phyloP scores from a whole-genome alignment of 2,329 filamentous ascomycete genomes.

The Aspergillus melleus region DNA sequence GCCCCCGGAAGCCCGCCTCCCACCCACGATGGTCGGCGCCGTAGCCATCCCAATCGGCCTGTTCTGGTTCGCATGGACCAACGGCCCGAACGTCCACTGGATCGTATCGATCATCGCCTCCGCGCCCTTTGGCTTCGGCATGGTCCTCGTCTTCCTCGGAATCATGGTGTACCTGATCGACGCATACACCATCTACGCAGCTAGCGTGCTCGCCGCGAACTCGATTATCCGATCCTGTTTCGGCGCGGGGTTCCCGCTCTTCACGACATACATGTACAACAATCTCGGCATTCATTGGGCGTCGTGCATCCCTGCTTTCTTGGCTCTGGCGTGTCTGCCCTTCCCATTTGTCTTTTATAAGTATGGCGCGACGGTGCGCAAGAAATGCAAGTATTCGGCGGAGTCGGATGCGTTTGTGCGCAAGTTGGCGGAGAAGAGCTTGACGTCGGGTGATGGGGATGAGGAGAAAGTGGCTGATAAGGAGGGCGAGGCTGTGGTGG shows the following conservation, averaged over 20 bases:
- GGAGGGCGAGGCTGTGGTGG: neutral
- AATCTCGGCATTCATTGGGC: constrained; percentile 46
- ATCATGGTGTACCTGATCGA: constrained; percentile 41
- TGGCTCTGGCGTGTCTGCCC: constrained; percentile 37
- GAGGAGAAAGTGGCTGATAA: constrained; percentile 1
- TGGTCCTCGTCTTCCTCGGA: constrained; percentile 34
- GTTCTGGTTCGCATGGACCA: constrained; percentile 64
- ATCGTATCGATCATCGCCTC: constrained; percentile 31
- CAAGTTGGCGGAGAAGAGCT: constrained; percentile 20
- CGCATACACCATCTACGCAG: constrained; percentile 38
- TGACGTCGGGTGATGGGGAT: neutral
- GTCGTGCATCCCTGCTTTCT: constrained; percentile 39
- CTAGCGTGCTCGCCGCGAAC: constrained; percentile 39
- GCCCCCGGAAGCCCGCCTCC: constrained; percentile 59
- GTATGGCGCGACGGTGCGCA: constrained; percentile 34
- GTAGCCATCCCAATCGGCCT: constrained; percentile 56
- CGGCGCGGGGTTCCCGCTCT: constrained; percentile 46
- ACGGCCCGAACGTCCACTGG: constrained; percentile 42
- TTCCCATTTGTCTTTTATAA: constrained; percentile 42
- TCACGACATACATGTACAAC: constrained; percentile 42
- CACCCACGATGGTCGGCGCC: constrained; percentile 50
- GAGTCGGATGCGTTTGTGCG: constrained; percentile 33
- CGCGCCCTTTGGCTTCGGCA: constrained; percentile 35
- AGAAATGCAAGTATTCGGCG: constrained; percentile 38
- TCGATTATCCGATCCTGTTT: constrained; percentile 43